Evolutionary conservation across 768 basidiomycete species (phyloP).

Genomic region (Pulveroboletus sp.): DNA sequence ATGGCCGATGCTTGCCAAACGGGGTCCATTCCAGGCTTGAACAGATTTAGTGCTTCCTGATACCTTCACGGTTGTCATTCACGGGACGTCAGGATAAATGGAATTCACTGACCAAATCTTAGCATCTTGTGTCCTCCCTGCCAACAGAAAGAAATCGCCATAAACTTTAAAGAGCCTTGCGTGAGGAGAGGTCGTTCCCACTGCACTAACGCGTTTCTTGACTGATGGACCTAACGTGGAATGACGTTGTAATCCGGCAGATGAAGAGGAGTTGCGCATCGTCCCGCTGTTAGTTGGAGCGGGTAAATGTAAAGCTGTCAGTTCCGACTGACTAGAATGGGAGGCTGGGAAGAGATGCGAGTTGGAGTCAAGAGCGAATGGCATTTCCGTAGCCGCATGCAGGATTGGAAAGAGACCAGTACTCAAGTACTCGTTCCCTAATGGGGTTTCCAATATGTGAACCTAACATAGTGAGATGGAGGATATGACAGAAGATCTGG

Average conservation of each 20-base stretch:
- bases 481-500: not conserved
- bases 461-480: constrained; percentile 44
- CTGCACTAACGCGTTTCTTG: constrained; percentile 60
- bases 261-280: constrained; percentile 52
- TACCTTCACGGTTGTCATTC: constrained; percentile 53
- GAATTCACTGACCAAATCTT: constrained; percentile 59
- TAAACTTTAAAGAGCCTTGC: constrained; percentile 85
- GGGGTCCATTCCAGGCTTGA: constrained; percentile 69
- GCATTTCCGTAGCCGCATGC: constrained; percentile 59
- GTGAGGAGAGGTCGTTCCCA: constrained; percentile 71
- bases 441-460: constrained; percentile 72
- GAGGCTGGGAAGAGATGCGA: constrained; percentile 41
- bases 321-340: constrained; percentile 55
- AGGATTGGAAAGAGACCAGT: constrained; percentile 59
- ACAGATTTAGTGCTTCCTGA: constrained; percentile 75
- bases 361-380: constrained; percentile 49
- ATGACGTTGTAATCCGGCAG: constrained; percentile 43
- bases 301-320: constrained; percentile 27
- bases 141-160: constrained; percentile 83
- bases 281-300: constrained; percentile 30
- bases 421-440: constrained; percentile 85
- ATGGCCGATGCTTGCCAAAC: constrained; percentile 88
- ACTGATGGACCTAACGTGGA: constrained; percentile 41
- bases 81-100: constrained; percentile 5
- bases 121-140: constrained; percentile 84